Evolutionary conservation across 208 protist species (phyloP).

Genomic region (Jaenimonas drosophilae): DNA sequence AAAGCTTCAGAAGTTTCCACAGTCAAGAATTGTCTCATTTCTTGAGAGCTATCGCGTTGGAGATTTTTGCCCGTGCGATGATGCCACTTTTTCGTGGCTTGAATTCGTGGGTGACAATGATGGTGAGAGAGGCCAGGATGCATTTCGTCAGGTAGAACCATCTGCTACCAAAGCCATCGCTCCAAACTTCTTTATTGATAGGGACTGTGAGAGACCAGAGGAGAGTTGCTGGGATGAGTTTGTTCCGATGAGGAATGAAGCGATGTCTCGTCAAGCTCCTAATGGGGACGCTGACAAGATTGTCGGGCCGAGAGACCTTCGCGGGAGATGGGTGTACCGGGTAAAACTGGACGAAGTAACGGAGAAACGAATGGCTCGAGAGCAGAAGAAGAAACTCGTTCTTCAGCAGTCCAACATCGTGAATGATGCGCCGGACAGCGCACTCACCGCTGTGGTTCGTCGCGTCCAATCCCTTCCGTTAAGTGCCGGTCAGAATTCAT

Average conservation of each 20-base stretch:
- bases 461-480: background rate
- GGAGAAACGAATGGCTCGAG: background rate
- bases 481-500: background rate
- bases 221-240: slow-evolving; percentile 16
- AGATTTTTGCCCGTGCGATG: slow-evolving; percentile 52
- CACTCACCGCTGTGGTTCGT: background rate
- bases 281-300: background rate
- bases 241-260: slow-evolving; percentile 5
- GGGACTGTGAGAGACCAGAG: slow-evolving; percentile 19
- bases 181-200: slow-evolving; percentile 1
- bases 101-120: slow-evolving; percentile 42
- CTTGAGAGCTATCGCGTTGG: slow-evolving; percentile 60
- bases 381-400: background rate
- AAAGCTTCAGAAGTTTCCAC: slow-evolving; percentile 32
- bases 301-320: background rate
- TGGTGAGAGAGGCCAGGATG: slow-evolving; percentile 32
- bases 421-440: background rate
- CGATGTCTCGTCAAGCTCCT: background rate
- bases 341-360: background rate
- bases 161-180: background rate
- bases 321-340: background rate
- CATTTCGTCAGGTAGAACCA: slow-evolving; percentile 34
- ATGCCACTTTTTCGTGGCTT: slow-evolving; percentile 29
- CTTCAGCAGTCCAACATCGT: background rate
- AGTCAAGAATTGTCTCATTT: slow-evolving; percentile 24